Evolutionary conservation across 2,329 filamentous ascomycete genomes (phyloP).

Genomic region (Tolypocladium capitatum): DNA sequence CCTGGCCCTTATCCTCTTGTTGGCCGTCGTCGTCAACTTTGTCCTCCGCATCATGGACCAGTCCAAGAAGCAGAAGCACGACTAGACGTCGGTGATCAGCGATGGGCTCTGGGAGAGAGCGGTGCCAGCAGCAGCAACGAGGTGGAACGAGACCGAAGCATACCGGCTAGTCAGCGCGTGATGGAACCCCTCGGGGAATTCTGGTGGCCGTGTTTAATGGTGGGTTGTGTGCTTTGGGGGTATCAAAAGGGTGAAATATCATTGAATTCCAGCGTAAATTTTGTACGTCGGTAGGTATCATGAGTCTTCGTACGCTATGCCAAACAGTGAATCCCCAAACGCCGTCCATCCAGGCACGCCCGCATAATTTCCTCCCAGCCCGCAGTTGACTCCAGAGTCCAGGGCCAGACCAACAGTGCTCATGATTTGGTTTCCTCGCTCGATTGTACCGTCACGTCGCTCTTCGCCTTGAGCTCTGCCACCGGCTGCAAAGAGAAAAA

Average conservation of each 20-base stretch:
- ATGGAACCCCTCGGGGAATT: background rate
- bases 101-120: background rate
- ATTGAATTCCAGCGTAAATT: background rate
- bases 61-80: constrained; percentile 23
- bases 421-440: constrained; percentile 18
- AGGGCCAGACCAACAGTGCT: background rate
- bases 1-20: constrained; percentile 69
- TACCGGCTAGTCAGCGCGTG: background rate
- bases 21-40: constrained; percentile 94
- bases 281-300: background rate
- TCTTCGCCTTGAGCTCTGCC: constrained; percentile 37
- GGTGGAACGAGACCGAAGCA: background rate
- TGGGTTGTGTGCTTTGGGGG: background rate
- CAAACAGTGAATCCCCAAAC: background rate
- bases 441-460: constrained; percentile 33
- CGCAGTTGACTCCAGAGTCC: background rate
- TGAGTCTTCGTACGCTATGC: background rate
- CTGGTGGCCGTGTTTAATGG: background rate
- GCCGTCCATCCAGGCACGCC: background rate
- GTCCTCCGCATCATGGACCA: constrained; percentile 54
- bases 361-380: background rate
- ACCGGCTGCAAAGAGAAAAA: constrained; percentile 43
- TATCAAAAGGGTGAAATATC: background rate
- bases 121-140: background rate
- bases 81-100: constrained; percentile 1